Percentiles rank a stretch among this genome's conserved stretches.
Conservation (phyloP, 345 rosid species). For the Carallia brachiata region DNA sequence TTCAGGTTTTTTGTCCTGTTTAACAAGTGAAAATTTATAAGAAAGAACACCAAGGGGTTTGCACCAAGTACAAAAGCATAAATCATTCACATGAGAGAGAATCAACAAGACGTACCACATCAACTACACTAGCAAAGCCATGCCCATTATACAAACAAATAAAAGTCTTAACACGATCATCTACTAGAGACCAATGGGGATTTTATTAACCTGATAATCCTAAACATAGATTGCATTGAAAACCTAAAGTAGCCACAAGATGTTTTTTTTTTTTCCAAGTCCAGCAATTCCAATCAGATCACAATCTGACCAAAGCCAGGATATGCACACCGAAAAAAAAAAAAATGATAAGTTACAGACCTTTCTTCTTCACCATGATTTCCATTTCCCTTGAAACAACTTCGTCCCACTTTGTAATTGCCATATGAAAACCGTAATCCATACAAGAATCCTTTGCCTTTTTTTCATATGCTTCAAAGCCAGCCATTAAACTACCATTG, state of each 20-base stretch:
- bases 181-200: too few relatives aligned
- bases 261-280: background rate
- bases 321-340: background rate
- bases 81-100: too few relatives aligned
- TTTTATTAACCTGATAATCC: too few relatives aligned
- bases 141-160: too few relatives aligned
- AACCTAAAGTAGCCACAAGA: background rate
- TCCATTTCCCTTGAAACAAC: constrained; percentile 81
- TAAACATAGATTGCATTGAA: background rate
- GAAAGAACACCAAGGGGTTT: too few relatives aligned
- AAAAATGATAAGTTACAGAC: constrained; percentile 27
- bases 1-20: too few relatives aligned
- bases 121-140: too few relatives aligned
- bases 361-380: constrained; percentile 81
- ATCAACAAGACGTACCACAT: too few relatives aligned
- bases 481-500: constrained; percentile 71
- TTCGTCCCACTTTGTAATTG: constrained; percentile 89
- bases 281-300: background rate
- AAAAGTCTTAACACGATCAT: too few relatives aligned
- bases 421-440: constrained; percentile 99
- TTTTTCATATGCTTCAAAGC: constrained; percentile 63
- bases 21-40: too few relatives aligned
- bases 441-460: constrained; percentile 74
- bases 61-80: too few relatives aligned
- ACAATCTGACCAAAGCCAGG: constrained; percentile 5